A percentile compares a stretch with the other conserved stretches of the same genome.
Conservation (phyloP, 2,329 filamentous ascomycete species). For the Nakataea oryzae region DNA sequence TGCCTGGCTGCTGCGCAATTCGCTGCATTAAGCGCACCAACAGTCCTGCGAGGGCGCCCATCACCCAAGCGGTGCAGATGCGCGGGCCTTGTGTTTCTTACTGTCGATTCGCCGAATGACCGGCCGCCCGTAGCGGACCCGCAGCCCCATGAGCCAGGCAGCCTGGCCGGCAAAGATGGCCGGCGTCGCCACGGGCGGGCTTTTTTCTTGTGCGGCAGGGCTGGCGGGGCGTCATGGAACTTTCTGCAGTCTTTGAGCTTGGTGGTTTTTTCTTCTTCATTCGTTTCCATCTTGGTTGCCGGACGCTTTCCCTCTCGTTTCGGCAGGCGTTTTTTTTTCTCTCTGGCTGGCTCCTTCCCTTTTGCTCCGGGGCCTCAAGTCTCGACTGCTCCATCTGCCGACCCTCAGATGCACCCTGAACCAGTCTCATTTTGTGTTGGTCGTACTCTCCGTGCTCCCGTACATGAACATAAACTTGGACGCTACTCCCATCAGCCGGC, state of each 20-base stretch:
- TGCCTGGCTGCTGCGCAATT: background rate
- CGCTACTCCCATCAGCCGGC: too few relatives aligned
- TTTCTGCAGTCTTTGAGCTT: background rate
- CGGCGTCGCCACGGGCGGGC: background rate
- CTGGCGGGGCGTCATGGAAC: background rate
- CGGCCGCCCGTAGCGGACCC: too few relatives aligned
- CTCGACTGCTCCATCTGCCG: background rate
- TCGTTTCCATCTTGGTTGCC: too few relatives aligned
- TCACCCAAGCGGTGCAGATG: background rate
- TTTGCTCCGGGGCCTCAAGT: too few relatives aligned
- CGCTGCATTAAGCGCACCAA: background rate
- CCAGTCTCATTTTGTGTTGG: background rate
- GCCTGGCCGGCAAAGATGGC: background rate
- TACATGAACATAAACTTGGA: too few relatives aligned
- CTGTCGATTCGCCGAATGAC: background rate
- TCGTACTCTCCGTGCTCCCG: background rate
- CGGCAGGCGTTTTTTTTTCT: background rate
- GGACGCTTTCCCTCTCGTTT: too few relatives aligned
- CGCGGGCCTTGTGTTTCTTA: background rate
- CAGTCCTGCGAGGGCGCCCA: background rate
- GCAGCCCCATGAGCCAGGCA: background rate
- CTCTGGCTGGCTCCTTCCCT: background rate
- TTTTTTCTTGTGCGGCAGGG: too few relatives aligned
- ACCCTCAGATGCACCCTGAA: background rate
- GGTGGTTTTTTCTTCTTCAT: background rate